Evolutionary conservation across 768 basidiomycete species (phyloP).

Genomic region (Amanita thiersii): DNA sequence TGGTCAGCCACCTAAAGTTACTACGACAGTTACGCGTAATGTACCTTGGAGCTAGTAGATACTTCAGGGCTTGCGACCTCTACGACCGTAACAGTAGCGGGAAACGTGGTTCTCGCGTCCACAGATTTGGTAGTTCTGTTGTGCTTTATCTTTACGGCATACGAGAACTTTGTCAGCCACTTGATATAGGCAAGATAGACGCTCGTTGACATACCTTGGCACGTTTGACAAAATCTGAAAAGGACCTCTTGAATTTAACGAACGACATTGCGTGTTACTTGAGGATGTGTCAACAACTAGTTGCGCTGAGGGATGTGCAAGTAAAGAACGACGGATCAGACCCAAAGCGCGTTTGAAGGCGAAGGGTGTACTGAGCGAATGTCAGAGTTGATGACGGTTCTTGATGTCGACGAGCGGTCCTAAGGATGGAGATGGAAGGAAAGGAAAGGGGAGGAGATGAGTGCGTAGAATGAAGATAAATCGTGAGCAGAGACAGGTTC

Average conservation of each 20-base stretch:
- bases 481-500: neutral
- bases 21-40: neutral
- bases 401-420: neutral
- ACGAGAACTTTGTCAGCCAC: neutral
- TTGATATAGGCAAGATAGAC: neutral
- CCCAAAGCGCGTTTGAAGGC: neutral
- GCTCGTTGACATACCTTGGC: slow-evolving; percentile 7
- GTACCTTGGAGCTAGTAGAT: neutral
- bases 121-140: neutral
- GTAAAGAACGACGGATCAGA: neutral
- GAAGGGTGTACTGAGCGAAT: neutral
- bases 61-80: neutral
- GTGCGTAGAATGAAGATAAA: neutral
- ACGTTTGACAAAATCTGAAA: slow-evolving; percentile 7
- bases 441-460: neutral
- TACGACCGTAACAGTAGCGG: neutral
- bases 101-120: neutral
- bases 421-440: no score
- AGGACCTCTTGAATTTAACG: slow-evolving; percentile 4
- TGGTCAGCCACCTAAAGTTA: neutral
- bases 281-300: neutral
- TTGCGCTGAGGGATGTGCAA: neutral
- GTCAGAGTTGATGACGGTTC: neutral
- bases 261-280: slow-evolving; percentile 2
- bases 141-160: slow-evolving; percentile 7